Evolutionary conservation across 768 basidiomycete species (phyloP), one percentile per base, ranked within the genome.

Genomic region (Mycena sanguinolenta): DNA sequence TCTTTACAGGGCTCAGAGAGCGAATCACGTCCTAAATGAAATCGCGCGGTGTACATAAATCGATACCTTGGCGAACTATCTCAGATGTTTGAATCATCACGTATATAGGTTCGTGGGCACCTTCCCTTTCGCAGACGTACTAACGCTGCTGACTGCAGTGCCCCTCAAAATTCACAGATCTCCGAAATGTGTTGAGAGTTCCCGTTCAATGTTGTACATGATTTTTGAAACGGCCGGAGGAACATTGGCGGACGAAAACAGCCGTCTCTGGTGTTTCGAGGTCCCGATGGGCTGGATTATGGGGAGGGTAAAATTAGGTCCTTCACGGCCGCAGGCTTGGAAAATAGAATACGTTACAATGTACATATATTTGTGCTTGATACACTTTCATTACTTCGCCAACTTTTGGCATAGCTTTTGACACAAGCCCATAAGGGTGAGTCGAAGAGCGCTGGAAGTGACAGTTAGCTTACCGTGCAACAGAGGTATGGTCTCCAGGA

Each of bases 401-500:
- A 34, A 34, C 4, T 49, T 57, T 58, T 23, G 53, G 38, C 62
- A 63, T 23, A 58, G 58, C 57, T 38, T 25, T 23, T 39, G 57
- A 39, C 19, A 23, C 19, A 23, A 17, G 32, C 32, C 32, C 32
- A 39, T 7, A 39, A 39, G 39, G 30, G 59, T 49, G 59, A 60
- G 59, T 60, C 21, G 5, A 13, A 49, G 38, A 38, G 39, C n/a
- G 34, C 21, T 21, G 10, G 21, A 25, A 60, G 39, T n/a, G 19
- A 49, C 28, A n/a, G 21, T 19, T 32, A 17, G 44, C 44, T 60
- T 30, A 49, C 7, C 21, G 1, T 16, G 12, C 19, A 49, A 49
- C 14, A 50, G 2, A 58, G 55, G n/a, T 12, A 69, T 69, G 68
- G 62, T 30, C 36, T 44, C 71, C 27, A 49, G 69, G 52, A 79